Percentiles rank a stretch among this genome's conserved stretches.
Conservation (phyloP, 768 basidiomycete genomes). For the Leccinum arenicola region DNA sequence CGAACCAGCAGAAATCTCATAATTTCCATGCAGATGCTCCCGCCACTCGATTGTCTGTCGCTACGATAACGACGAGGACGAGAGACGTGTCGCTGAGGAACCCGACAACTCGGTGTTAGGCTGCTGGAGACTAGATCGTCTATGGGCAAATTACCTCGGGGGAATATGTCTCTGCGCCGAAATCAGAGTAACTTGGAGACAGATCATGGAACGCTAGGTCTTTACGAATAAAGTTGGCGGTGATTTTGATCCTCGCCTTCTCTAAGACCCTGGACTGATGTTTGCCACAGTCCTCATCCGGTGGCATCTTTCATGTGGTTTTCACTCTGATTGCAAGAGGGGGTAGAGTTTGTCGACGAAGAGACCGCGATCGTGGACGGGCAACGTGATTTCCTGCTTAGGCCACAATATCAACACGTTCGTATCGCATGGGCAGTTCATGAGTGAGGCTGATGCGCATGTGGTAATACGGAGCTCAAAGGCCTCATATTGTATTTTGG, state of each 20-base stretch:
- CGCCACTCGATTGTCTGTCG: neutral
- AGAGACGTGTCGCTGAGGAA: neutral
- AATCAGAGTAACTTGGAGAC: neutral
- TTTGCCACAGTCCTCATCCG: neutral
- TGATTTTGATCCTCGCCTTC: neutral
- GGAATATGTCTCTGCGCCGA: neutral
- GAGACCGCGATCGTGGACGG: neutral
- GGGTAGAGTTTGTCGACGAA: neutral
- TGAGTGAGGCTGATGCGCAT: neutral
- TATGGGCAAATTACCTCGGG: neutral
- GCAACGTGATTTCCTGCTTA: neutral
- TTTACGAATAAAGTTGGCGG: neutral
- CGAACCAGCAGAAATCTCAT: neutral
- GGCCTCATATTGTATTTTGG: neutral
- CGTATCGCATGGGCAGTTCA: neutral
- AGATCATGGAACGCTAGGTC: neutral
- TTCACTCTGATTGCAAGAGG: neutral
- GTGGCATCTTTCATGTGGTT: neutral
- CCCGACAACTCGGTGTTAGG: neutral
- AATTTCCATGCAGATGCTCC: neutral
- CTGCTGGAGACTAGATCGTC: neutral
- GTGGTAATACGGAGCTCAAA: neutral
- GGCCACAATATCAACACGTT: neutral
- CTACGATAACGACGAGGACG: neutral
- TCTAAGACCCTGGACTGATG: neutral